Percentiles rank a stretch among this genome's conserved stretches.
Evolutionary conservation across 2,329 filamentous ascomycete species (phyloP).

Genomic region (Stachybotrys elegans): DNA sequence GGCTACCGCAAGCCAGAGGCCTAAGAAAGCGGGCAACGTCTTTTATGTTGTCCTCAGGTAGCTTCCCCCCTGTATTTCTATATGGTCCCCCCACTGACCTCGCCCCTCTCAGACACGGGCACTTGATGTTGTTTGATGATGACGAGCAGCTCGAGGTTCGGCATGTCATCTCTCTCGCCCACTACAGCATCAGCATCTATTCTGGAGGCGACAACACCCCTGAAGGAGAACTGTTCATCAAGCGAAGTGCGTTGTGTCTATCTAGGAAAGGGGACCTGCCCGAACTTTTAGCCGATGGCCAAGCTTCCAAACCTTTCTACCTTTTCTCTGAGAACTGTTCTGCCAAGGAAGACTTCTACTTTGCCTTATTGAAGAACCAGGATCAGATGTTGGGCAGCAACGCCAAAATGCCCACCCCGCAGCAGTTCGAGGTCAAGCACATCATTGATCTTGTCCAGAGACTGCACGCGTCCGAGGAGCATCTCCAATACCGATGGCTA

Average conservation of each 20-base stretch:
- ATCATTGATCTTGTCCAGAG: conserved; percentile 87
- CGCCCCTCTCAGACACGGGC: conserved; percentile 63
- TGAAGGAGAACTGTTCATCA: conserved; percentile 93
- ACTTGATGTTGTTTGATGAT: conserved; percentile 97
- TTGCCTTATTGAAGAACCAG: conserved; percentile 81
- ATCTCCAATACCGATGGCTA: conserved; percentile 85
- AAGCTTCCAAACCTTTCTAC: conserved; percentile 76
- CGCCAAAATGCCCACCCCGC: conserved; percentile 58
- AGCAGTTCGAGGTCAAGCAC: conserved; percentile 76
- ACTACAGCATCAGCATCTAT: conserved; percentile 81
- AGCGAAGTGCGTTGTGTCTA: conserved; percentile 82
- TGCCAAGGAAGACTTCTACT: conserved; percentile 98
- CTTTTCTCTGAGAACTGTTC: conserved; percentile 94
- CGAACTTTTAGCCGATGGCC: conserved; percentile 50
- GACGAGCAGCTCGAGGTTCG: conserved; percentile 92
- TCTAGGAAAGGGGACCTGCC: conserved; percentile 55
- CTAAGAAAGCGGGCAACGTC: conserved; percentile 72
- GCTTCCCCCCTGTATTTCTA: conserved; percentile 15
- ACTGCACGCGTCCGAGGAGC: conserved; percentile 86
- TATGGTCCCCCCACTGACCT: conserved; percentile 8
- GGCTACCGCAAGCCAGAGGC: conserved; percentile 44
- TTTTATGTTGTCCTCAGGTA: conserved; percentile 90
- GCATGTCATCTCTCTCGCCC: conserved; percentile 87
- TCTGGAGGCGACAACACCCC: conserved; percentile 72
- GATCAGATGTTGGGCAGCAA: conserved; percentile 58